Base-by-base conservation (phyloP, 2,329 filamentous ascomycete species). In the Acephala macrosclerotiorum region DNA sequence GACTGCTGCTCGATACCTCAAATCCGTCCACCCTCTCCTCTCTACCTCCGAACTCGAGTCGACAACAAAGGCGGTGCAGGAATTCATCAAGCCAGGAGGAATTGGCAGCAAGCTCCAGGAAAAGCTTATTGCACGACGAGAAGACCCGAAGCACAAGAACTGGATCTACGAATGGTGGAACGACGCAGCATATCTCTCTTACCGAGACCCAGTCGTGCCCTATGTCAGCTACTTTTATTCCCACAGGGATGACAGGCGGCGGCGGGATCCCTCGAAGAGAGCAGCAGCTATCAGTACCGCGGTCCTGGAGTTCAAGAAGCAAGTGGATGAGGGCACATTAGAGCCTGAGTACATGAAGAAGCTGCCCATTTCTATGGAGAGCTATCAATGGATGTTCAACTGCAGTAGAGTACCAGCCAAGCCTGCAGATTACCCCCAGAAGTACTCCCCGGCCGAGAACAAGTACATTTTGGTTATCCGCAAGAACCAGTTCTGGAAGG, bases 181-280 rank as follows among this genome's bases (percentile, higher is more conserved):
- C 79, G 89, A 97, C 61, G 88, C 89, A 4, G 96, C 96, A 65
- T 99, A 99, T 81, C 88, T 99, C 71, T 86, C 82, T 71, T 98
- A 98, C 83, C 91, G 95, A 71, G 96, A 98, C 79, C 96, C 96
- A 12, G 93, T 99, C 56, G 92, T 98, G 20, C 96, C 96, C 68
- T 99, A 98, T 78, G 96, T 99, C 76, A 97, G 93, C 80, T 99
- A 99, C 87, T 99, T 99, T 83, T 99, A 99, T 84, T 97, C 94
- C 63, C 95, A 98, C 83, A 89, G 93, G 72, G 96, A 99, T 80
- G 96, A 99, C 80, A 89, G 93, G 73, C 87, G 90, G 77, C 89
- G 95, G 71, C 89, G 94, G 69, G 89, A 97, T 79, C 96, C 96
- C 0, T 90, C 91, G 69, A 97, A 96, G 85, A 92, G 96, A 70